A percentile compares a stretch with the other conserved stretches of the same genome.
These are phyloP conservation scores for Chlamydomonas incerta DNA, from an alignment of 139 green algal species.

Conservation along the genomic window DNA sequence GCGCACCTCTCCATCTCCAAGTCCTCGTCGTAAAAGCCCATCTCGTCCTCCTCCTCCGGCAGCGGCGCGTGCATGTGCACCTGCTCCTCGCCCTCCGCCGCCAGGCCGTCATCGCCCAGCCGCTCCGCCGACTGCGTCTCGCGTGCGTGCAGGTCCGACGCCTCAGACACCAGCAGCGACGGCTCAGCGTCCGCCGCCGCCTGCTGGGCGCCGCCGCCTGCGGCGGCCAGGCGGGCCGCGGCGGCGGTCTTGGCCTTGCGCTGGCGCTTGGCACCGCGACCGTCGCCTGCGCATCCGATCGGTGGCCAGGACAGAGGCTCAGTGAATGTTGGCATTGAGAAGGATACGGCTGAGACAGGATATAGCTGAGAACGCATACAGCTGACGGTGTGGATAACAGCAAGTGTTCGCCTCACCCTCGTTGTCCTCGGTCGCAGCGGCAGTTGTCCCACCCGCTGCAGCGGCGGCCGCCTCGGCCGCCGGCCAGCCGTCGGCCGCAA, in stretches of 20 bases:
- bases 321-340: too few species aligned
- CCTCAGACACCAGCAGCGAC: neutral
- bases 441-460: neutral
- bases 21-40: neutral
- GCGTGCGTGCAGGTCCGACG: too few species aligned
- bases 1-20: conserved; percentile 6
- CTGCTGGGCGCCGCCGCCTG: neutral
- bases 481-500: neutral
- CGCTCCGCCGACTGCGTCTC: too few species aligned
- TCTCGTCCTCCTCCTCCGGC: neutral
- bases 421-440: neutral
- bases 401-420: too few species aligned
- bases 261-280: neutral
- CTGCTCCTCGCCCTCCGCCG: too few species aligned
- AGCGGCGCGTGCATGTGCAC: too few species aligned
- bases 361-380: too few species aligned
- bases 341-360: too few species aligned
- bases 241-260: neutral
- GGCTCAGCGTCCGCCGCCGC: neutral
- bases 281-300: neutral
- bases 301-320: too few species aligned
- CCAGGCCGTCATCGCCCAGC: too few species aligned
- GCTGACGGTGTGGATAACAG: too few species aligned
- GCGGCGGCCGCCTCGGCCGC: neutral
- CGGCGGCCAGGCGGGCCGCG: neutral